Base-by-base conservation (phyloP, 495 filamentous ascomycete species). In the Aspergillus conjunctus region DNA sequence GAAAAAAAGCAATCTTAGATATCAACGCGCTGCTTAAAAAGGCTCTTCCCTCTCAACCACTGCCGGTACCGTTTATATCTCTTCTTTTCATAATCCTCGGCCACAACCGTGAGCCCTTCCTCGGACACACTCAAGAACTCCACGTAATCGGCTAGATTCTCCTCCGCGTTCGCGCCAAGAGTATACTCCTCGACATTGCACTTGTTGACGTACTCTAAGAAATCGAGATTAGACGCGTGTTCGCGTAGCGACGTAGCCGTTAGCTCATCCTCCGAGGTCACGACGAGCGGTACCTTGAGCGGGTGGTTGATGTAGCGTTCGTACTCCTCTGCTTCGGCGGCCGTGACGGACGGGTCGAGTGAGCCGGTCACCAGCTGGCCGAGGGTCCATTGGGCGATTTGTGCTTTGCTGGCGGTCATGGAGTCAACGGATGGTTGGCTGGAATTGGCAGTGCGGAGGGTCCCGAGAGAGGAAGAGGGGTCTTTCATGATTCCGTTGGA, bases 1-100 rank as follows among this genome's bases (percentile, higher is more conserved):
- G 56, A 17, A 51, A 51, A 41, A 10, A 43, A 56, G 22, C 45
- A 18, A 30, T 34, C 58, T 73, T 65, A 82, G 66, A 79, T 77
- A 66, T 91, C 88, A 60, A 89, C 81, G 60, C 88, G 84, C 82
- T 96, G 92, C 76, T 97, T 97, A 68, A 97, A 97, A 61, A 97
- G 78, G 67, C 89, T 92, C 79, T 96, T 97, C 15, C 92, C 92
- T 62, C 87, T 82, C 66, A 97, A 75, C 93, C 93, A 98, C 74
- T 96, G 93, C 67, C 87, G 78, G 73, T 98, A 98, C 0, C 92
- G 91, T 74, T 92, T 97, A 71, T 98, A 98, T 63, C 95, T 78
- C 81, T 96, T 97, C 81, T 94, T 97, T 34, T 79, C 77, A 50
- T 83, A 79, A 72, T 98, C 94, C 67, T 93, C 91, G 43, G 90